These are phyloP conservation scores for Cymbopogon flexuosus DNA, from an alignment of 202 grass and related monocot genomes.

Conservation along the genomic window DNA sequence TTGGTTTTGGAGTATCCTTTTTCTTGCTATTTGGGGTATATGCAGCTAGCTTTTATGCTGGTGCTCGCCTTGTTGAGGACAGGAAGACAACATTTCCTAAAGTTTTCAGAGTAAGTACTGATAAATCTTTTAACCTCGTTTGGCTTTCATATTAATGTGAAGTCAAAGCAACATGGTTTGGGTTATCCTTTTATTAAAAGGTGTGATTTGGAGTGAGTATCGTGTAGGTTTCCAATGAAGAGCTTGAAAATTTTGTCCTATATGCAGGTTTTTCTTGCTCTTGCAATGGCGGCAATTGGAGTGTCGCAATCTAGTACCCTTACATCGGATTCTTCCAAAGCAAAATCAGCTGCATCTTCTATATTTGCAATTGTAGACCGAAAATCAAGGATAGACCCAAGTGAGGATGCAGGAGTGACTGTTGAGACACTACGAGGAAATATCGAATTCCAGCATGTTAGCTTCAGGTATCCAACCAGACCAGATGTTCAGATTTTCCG, in stretches of 20 bases:
- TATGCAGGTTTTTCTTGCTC: constrained; percentile 75
- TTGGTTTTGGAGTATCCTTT: constrained; percentile 83
- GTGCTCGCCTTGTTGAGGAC: constrained; percentile 65
- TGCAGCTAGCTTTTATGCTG: constrained; percentile 81
- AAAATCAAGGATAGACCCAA: constrained; percentile 81
- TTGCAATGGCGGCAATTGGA: constrained; percentile 82
- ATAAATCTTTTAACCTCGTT: background rate
- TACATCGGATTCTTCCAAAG: constrained; percentile 79
- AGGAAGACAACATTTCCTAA: constrained; percentile 66
- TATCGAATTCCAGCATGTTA: constrained; percentile 70
- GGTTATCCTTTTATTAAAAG: background rate
- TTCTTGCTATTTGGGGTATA: constrained; percentile 81
- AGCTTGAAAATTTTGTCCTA: background rate
- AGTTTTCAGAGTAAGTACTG: constrained; percentile 65
- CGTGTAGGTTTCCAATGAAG: background rate
- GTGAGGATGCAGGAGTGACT: constrained; percentile 55
- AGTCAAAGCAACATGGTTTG: constrained; percentile 4
- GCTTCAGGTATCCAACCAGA: constrained; percentile 74
- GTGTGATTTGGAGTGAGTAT: background rate
- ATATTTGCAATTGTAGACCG: constrained; percentile 76
- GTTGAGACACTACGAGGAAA: constrained; percentile 54
- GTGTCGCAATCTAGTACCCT: constrained; percentile 83
- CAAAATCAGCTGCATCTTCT: constrained; percentile 64
- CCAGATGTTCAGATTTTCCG: constrained; percentile 88
- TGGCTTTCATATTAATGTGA: background rate